Conservation (phyloP, 257 asterid species). For the Apocynum venetum region DNA sequence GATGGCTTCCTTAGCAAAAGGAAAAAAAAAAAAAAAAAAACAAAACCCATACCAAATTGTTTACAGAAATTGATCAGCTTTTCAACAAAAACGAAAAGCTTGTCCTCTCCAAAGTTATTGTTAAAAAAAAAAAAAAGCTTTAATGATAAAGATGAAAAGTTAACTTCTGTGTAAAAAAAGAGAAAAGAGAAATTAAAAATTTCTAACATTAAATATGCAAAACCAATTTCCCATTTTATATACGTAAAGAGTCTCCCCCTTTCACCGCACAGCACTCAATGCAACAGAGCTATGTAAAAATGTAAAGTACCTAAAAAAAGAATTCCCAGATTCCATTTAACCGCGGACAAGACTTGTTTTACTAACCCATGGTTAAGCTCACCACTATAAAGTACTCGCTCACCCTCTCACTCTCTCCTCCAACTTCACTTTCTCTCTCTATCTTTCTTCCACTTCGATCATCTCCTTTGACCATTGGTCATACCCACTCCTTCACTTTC, state of each 20-base stretch:
- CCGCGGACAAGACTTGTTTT: constrained; percentile 12
- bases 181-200: too few relatives aligned
- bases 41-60: too few relatives aligned
- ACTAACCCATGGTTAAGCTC: constrained; percentile 15
- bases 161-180: background rate
- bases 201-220: background rate
- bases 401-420: constrained; percentile 1
- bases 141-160: background rate
- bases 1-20: too few relatives aligned
- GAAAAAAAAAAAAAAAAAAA: too few relatives aligned
- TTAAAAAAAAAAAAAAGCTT: background rate
- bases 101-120: background rate
- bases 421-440: background rate
- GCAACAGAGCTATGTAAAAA: constrained; percentile 1
- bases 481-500: background rate
- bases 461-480: constrained; percentile 26
- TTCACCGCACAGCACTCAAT: constrained; percentile 15
- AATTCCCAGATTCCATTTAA: constrained; percentile 35
- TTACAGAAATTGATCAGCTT: too few relatives aligned
- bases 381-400: constrained; percentile 1
- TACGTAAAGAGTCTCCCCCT: too few relatives aligned
- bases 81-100: too few relatives aligned
- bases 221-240: background rate
- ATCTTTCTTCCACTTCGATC: background rate
- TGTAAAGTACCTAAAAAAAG: too few relatives aligned